Base-by-base conservation (phyloP, 2,329 filamentous ascomycete genomes). In the Aspergillus sp. region DNA sequence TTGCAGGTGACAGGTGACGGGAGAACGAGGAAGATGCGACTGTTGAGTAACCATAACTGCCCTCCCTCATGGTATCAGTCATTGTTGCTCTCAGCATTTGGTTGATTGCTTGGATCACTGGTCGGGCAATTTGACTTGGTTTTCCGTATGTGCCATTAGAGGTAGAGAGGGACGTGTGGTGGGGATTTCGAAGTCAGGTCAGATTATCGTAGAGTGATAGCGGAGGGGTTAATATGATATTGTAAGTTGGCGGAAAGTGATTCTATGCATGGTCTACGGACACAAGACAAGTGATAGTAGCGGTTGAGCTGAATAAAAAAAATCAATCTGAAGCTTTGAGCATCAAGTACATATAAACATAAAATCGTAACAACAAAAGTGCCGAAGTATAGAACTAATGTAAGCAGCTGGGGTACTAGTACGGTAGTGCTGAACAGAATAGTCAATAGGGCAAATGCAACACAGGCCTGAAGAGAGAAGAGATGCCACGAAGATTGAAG, bases 401-500 rank as follows among this genome's bases (percentile, higher is more conserved):
- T 41, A 41, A 41, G 11, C 13, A 41, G 13, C 34, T 15, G 15
- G 34, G 34, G 34, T 41, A 38, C 34, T 38, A 38, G 25, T 28
- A 28, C 6, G 25, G 25, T 28, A 7, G 25, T 38, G 15, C 11
- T 15, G 34, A 43, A 34, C 22, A 41, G 17, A 48, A 17, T 30
- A 28, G 25, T 2, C 25, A 28, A 28, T 28, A 28, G 25, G 25
- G 23, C 28, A 47, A 34, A 9, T 25, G n/a, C 41, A 57, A 19
- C 8, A n/a, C 30, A 43, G 31, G 25, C 6, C 23, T 30, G 22
- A 28, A 57, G 31, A 57, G 43, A 30, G 38, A 34, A 53, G 49
- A 57, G 48, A 41, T 47, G 45, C 55, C 57, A 28, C 55, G 25
- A 53, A 59, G 41, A 45, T 41, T 31, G 38, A 49, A 34, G 48